These are phyloP conservation scores for Silene uniflora DNA, from an alignment of 148 eudicot species.

Conservation along the genomic window DNA sequence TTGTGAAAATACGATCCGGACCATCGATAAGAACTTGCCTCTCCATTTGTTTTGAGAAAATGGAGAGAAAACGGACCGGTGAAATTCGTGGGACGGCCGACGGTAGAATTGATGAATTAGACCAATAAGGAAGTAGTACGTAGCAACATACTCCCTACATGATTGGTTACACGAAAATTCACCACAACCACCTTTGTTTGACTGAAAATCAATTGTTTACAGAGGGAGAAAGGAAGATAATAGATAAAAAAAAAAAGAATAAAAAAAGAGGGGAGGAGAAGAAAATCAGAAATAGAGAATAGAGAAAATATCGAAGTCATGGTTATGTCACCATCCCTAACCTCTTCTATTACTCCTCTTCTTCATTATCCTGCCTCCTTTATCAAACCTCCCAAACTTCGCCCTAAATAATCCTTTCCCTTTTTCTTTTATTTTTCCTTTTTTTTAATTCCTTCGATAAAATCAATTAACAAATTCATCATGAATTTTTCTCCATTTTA, in stretches of 20 bases:
- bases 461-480: neutral
- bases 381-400: constrained; percentile 12
- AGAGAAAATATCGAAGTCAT: constrained; percentile 9
- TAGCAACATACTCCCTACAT: too few species aligned
- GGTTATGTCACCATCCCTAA: constrained; percentile 25
- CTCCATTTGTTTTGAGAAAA: too few species aligned
- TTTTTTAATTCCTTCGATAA: neutral
- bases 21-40: too few species aligned
- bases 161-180: too few species aligned
- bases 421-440: neutral
- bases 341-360: constrained; percentile 15
- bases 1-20: too few species aligned
- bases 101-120: too few species aligned
- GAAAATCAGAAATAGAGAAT: neutral
- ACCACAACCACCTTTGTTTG: neutral
- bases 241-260: constrained; percentile 11
- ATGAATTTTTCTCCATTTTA: neutral
- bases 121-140: too few species aligned
- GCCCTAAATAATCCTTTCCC: neutral
- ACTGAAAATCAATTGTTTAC: neutral
- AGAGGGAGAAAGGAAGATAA: neutral
- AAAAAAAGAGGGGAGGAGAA: constrained; percentile 4
- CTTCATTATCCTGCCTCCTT: neutral
- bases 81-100: too few species aligned
- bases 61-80: too few species aligned